phyloP scores from a whole-genome alignment of 2,329 filamentous ascomycete genomes.

The Fusarium pseudonygamai region DNA sequence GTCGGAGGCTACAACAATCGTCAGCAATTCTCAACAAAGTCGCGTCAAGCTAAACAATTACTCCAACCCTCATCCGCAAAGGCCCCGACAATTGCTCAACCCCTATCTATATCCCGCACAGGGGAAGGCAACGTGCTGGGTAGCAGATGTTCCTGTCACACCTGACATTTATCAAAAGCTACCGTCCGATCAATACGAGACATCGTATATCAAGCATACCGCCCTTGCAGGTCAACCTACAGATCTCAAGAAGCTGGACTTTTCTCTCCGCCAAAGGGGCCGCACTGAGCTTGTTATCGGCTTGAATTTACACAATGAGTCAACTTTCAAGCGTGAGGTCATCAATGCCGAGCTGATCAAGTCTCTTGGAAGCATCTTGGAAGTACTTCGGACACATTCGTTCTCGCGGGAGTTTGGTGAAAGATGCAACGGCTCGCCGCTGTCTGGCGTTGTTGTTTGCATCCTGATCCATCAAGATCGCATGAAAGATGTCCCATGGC shows the following conservation, averaged over 20 bases:
- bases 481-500: background rate
- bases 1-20: background rate
- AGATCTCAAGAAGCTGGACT: background rate
- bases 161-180: background rate
- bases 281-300: background rate
- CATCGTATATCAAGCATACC: background rate
- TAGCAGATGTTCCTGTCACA: background rate
- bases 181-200: background rate
- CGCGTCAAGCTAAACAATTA: background rate
- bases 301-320: background rate
- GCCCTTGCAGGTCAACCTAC: background rate
- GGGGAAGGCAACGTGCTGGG: background rate
- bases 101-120: background rate
- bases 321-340: background rate
- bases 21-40: background rate
- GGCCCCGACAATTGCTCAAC: background rate
- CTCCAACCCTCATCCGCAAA: background rate
- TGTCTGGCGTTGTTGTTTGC: background rate
- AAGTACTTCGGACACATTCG: background rate
- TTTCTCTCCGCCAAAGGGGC: background rate
- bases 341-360: background rate
- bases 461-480: background rate
- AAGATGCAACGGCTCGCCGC: background rate
- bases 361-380: background rate
- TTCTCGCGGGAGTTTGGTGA: background rate